Base-by-base conservation (phyloP, 1,139 yeast species). In the Hemisphaericaspora xylanilytica region DNA sequence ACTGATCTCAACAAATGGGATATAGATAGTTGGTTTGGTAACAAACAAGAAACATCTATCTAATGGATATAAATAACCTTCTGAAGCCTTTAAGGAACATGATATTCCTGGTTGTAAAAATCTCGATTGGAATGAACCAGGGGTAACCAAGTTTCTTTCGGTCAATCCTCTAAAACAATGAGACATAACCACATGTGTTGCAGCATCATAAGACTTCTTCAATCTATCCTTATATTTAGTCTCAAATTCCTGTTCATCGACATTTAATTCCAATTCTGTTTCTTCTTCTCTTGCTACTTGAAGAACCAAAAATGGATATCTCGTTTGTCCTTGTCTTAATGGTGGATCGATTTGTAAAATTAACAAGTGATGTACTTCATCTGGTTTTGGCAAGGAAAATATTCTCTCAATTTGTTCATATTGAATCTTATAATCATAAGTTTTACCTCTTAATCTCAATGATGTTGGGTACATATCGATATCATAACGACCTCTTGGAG, bases 401-500 rank as follows among this genome's bases (percentile, higher is more conserved):
- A 92, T 80, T 55, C 96, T 75, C 62, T 90, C 96, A 48, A 92
- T 84, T 58, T 88, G 95, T 55, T 82, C 77, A 65, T 87, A 92
- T 59, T 87, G 96, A 44, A 94, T 78, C 66, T 92, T 94, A 74
- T 92, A 94, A 63, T 92, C 98, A 65, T 94, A 92, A 3, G 98
- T 92, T 65, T 92, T 92, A 62, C 99, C 99, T 56, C 98, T 82
- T 42, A 92, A 74, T 60, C 98, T 81, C 64, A 94, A 78, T 32
- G 95, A 86, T 20, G 80, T 78, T 32, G 88, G 82, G 64, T 87
- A 92, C 84, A 92, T 85, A 62, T 90, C 97, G 52, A 92, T 85
- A 61, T 94, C 98, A 63, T 90, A 92, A 63, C 98, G 92, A 52
- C 98, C 98, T 75, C 95, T 81, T 52, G 99, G 99, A 1, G 98